Conservation (phyloP, 2,329 filamentous ascomycete genomes). For the Albophoma yamanashiensis region DNA sequence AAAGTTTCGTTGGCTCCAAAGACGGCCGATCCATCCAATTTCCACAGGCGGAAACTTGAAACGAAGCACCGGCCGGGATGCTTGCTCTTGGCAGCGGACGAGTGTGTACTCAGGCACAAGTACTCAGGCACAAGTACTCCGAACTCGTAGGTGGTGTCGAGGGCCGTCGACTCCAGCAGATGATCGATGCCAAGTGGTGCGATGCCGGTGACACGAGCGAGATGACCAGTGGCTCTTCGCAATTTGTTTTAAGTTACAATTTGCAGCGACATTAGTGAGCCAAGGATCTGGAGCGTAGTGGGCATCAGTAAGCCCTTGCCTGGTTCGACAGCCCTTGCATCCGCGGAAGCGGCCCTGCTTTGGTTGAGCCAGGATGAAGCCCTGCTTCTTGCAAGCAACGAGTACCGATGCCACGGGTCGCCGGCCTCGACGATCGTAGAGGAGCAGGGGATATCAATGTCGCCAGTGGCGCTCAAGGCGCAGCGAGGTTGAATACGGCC, state of each 20-base stretch:
- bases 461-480: neutral
- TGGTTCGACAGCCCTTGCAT: neutral
- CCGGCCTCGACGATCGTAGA: neutral
- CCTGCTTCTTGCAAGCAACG: neutral
- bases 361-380: neutral
- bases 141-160: neutral
- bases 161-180: neutral
- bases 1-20: neutral
- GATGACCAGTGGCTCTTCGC: neutral
- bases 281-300: neutral
- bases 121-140: no score
- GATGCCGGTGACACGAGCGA: neutral
- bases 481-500: neutral
- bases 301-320: neutral
- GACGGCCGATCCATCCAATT: neutral
- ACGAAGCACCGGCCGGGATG: neutral
- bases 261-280: neutral
- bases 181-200: neutral
- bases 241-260: neutral
- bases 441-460: neutral
- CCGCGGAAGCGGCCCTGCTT: neutral
- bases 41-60: neutral
- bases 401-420: constrained; percentile 1
- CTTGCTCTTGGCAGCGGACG: neutral
- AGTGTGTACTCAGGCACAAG: neutral